Evolutionary conservation across 1,139 yeast genomes (phyloP).

Genomic region (Chernovozyma aurita): DNA sequence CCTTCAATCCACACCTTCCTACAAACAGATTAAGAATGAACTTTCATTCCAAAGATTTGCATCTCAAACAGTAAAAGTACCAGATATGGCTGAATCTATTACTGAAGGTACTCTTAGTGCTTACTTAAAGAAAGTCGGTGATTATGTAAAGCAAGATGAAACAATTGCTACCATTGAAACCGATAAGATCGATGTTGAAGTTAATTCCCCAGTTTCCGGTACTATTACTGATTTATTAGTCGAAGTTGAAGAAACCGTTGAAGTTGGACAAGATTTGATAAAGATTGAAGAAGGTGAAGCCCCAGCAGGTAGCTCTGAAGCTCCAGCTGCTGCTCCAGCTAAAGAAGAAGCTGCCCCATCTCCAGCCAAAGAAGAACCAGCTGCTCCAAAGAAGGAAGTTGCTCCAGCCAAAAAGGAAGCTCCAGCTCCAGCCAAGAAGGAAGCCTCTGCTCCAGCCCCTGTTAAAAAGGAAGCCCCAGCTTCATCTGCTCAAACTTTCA

Average conservation of each 20-base stretch:
- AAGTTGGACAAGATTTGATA: constrained; percentile 91
- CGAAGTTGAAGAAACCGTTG: constrained; percentile 86
- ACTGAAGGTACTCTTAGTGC: constrained; percentile 94
- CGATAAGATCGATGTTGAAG: constrained; percentile 96
- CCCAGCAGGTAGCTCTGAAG: constrained; percentile 59
- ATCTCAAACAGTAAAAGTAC: constrained; percentile 71
- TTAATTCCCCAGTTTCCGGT: constrained; percentile 91
- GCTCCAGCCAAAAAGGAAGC: constrained; percentile 24
- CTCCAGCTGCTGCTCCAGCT: constrained; percentile 20
- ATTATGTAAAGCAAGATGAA: constrained; percentile 82
- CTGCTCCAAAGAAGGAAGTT: constrained; percentile 20
- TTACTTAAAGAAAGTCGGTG: constrained; percentile 80
- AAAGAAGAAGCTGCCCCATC: constrained; percentile 16
- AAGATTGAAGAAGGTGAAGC: constrained; percentile 89
- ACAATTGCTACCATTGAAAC: constrained; percentile 96
- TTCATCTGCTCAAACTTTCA: constrained; percentile 41
- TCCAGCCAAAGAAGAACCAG: constrained; percentile 23
- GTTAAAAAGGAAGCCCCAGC: constrained; percentile 18
- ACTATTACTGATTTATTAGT: constrained; percentile 82
- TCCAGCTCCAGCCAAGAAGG: constrained; percentile 18
- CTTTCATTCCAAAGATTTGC: constrained; percentile 31
- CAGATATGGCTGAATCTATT: constrained; percentile 98
- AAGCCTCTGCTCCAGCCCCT: constrained; percentile 19
- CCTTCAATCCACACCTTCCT: constrained; percentile 5
- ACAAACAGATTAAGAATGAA: constrained; percentile 3